Conservation (phyloP, 2,329 filamentous ascomycete genomes). For the Pseudogymnoascus sp. region DNA sequence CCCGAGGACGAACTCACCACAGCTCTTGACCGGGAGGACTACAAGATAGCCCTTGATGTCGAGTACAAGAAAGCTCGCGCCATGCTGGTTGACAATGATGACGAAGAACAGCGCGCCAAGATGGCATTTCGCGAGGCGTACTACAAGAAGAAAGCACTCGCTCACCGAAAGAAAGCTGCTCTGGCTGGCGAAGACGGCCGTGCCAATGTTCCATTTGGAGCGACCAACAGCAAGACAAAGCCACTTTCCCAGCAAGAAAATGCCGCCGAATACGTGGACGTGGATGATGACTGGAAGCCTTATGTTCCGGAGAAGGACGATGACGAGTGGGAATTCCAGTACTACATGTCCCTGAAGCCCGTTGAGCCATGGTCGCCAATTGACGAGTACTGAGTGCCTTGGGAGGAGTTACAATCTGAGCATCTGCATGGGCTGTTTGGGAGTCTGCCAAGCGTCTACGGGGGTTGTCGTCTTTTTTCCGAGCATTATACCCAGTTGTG, state of each 20-base stretch:
- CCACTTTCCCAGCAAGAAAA: conserved; percentile 3
- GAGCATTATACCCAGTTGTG: background rate
- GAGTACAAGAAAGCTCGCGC: conserved; percentile 2
- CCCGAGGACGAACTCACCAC: background rate
- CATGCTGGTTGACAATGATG: background rate
- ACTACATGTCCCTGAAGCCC: background rate
- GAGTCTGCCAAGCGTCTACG: background rate
- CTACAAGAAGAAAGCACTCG: conserved; percentile 5
- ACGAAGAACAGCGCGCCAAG: background rate
- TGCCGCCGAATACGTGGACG: background rate
- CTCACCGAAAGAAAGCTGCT: background rate
- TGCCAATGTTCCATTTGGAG: background rate
- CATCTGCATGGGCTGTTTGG: background rate
- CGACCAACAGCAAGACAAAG: background rate
- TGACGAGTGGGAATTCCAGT: background rate
- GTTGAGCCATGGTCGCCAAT: background rate
- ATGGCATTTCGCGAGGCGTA: background rate
- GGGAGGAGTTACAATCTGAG: background rate
- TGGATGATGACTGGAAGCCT: background rate
- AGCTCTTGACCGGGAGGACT: background rate
- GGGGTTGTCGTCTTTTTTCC: background rate
- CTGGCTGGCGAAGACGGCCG: background rate
- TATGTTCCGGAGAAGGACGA: background rate
- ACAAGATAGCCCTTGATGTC: background rate
- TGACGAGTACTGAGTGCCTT: background rate